Base-by-base conservation (phyloP, 129 eudicot species). In the Flaveria robusta region DNA sequence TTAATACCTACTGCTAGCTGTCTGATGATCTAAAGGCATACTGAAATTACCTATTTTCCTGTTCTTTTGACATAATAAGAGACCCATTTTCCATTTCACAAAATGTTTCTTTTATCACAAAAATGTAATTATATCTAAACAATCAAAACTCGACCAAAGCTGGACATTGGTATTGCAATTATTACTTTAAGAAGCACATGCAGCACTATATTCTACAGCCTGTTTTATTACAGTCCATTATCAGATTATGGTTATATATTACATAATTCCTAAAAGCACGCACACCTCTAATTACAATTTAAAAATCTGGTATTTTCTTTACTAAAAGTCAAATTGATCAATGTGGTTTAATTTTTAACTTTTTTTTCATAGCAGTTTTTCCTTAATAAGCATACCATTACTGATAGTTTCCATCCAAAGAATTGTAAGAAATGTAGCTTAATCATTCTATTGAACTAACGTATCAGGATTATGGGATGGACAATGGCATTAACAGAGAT, bases 401-500 rank as follows among this genome's bases (percentile, higher is more conserved):
- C 22, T 0, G 2, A 1, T 19, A 51, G 58, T 51, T 51, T 51
- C 7, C 22, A 51, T 51, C 54, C 58, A 51, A n/a, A 51, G 23
- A 51, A 5, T 51, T 5, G 18, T n/a, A n/a, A n/a, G 62, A 55
- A 55, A 55, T 55, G 59, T 7, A 52, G 23, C 59, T 16, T 52
- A 52, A 18, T n/a, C 22, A 16, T n/a, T n/a, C 59, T 16, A 52
- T 52, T 7, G n/a, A 20, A 11, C 26, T 55, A 2, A 55, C 19
- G 7, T 55, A 19, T 55, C 66, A 59, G 81, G 76, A 77, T 45
- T 46, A 27, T 24, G 70, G 55, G 81, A 65, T 8, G 18, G 60
- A 23, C 49, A 51, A 76, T 54, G 66, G 42, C 66, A 66, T 34
- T 34, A 83, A 66, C 13, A 83, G 72, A 58, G 81, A 70, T 19